Conservation (phyloP, 495 filamentous ascomycete species). For the Aspergillus ostianus region DNA sequence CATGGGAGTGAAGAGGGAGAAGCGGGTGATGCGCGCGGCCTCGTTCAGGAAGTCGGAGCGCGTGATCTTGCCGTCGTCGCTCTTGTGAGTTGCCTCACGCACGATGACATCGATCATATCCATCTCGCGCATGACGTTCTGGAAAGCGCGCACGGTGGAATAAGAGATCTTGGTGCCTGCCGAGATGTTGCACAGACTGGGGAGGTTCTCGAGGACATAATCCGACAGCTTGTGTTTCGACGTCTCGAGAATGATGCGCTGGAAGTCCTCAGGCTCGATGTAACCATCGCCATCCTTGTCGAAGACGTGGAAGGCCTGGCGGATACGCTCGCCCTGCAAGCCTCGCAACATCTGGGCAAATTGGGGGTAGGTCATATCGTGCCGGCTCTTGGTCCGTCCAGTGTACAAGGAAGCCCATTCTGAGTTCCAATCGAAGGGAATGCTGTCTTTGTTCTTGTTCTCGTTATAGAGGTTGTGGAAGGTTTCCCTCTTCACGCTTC, state of each 20-base stretch:
- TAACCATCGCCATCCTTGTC: constrained; percentile 96
- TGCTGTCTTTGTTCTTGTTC: constrained; percentile 75
- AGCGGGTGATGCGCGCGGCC: constrained; percentile 83
- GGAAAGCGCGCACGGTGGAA: constrained; percentile 94
- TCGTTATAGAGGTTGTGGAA: constrained; percentile 75
- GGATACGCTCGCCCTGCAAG: constrained; percentile 89
- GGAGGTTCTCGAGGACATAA: constrained; percentile 89
- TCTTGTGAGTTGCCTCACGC: constrained; percentile 79
- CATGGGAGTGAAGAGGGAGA: constrained; percentile 95
- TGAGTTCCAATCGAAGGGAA: constrained; percentile 95
- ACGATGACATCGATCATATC: constrained; percentile 93
- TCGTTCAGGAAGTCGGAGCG: constrained; percentile 93
- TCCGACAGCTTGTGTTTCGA: constrained; percentile 97
- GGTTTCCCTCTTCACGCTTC: constrained; percentile 81
- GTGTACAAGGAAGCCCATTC: constrained; percentile 97
- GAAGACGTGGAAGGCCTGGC: constrained; percentile 89
- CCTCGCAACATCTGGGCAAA: constrained; percentile 98
- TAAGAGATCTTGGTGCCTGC: constrained; percentile 92
- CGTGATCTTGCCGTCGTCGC: constrained; percentile 86
- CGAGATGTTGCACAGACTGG: constrained; percentile 92
- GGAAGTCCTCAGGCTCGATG: constrained; percentile 94
- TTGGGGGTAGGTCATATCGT: constrained; percentile 91
- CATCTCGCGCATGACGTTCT: constrained; percentile 96
- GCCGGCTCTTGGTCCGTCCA: constrained; percentile 76
- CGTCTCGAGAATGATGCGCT: constrained; percentile 90